phyloP scores from a whole-genome alignment of 2,329 filamentous ascomycete species.

The Colletotrichum tabaci region DNA sequence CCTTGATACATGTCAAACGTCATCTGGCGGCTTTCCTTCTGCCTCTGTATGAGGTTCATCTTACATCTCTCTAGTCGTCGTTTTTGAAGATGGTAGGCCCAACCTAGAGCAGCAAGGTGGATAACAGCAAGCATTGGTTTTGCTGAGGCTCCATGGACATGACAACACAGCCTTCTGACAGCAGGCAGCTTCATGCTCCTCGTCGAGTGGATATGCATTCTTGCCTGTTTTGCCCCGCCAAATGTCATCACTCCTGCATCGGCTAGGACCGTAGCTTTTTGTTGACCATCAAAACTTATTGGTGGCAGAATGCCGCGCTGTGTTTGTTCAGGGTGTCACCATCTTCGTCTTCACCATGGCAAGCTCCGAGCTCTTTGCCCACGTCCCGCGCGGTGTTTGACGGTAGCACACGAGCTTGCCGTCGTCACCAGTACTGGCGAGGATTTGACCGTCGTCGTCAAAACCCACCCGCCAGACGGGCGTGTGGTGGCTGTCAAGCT shows the following conservation, averaged over 20 bases:
- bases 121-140: not conserved
- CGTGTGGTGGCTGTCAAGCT: conserved; percentile 76
- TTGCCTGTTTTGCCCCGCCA: not conserved
- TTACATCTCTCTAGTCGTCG: not conserved
- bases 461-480: conserved; percentile 85
- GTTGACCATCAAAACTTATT: not conserved
- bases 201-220: not conserved
- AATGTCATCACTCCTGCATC: not conserved
- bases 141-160: not conserved
- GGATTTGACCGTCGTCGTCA: conserved; percentile 77
- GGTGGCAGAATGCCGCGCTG: not conserved
- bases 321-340: conserved; percentile 56
- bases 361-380: conserved; percentile 74
- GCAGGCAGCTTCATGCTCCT: not conserved
- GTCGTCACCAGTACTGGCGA: conserved; percentile 84
- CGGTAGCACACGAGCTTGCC: conserved; percentile 76
- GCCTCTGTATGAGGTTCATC: not conserved
- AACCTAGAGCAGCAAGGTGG: not conserved
- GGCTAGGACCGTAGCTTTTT: not conserved
- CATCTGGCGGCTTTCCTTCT: not conserved
- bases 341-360: conserved; percentile 71
- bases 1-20: conserved; percentile 13
- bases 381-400: conserved; percentile 70
- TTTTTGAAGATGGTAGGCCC: not conserved
- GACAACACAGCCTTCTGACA: not conserved